phyloP scores from a whole-genome alignment of 768 basidiomycete genomes.

The Punctularia strigosozonata region DNA sequence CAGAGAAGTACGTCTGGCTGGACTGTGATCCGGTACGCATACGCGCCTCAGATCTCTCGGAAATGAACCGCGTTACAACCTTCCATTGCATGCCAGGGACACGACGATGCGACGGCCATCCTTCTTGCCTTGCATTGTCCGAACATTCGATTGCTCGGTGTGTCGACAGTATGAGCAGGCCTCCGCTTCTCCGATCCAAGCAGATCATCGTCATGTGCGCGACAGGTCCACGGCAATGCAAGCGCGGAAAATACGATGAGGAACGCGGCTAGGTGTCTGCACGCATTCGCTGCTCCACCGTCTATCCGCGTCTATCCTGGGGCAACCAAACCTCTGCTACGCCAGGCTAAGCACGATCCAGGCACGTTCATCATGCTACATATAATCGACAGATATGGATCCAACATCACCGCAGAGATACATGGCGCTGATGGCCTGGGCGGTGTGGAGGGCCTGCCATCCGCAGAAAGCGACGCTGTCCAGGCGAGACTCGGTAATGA shows the following conservation, averaged over 20 bases:
- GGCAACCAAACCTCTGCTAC: conserved; percentile 56
- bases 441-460: conserved; percentile 70
- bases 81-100: conserved; percentile 38
- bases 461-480: conserved; percentile 34
- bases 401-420: too few relatives aligned
- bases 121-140: conserved; percentile 60
- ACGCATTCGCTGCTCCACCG: conserved; percentile 57
- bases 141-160: conserved; percentile 58
- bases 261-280: conserved; percentile 70
- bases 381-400: too few relatives aligned
- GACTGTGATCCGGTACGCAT: conserved; percentile 52
- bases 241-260: conserved; percentile 43
- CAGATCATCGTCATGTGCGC: neutral
- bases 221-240: conserved; percentile 75
- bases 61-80: neutral
- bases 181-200: neutral
- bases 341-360: conserved; percentile 48
- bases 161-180: conserved; percentile 56
- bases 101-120: conserved; percentile 83
- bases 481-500: conserved; percentile 36
- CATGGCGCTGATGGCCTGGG: conserved; percentile 78
- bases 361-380: too few relatives aligned
- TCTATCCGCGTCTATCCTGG: conserved; percentile 57
- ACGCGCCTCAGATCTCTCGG: neutral
- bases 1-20: conserved; percentile 36